Conservation (phyloP, 2,329 filamentous ascomycete species). For the Lecanoromycetidae sp. region DNA sequence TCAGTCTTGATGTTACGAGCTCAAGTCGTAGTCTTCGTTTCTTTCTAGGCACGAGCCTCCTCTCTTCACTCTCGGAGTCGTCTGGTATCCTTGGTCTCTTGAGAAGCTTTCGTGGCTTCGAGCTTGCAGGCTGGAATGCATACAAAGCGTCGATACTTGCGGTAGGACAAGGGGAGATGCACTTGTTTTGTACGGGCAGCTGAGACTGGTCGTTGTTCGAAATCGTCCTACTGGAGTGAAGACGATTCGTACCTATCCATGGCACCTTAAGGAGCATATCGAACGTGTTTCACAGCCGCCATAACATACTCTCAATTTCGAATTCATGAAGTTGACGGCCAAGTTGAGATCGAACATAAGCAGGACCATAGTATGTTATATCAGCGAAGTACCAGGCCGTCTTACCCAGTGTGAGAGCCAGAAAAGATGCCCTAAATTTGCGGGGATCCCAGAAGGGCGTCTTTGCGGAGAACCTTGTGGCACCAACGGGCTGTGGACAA, state of each 20-base stretch:
- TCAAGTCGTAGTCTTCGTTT: conserved; percentile 53
- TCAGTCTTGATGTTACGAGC: conserved; percentile 59
- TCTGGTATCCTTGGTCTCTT: conserved; percentile 40
- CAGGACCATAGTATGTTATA: too few relatives aligned
- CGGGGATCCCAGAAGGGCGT: background rate
- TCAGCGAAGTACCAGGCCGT: too few relatives aligned
- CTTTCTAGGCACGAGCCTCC: conserved; percentile 47
- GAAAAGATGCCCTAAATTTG: conserved; percentile 4
- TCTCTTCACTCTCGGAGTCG: conserved; percentile 45
- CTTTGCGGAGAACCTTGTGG: conserved; percentile 11
- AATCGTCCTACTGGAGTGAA: background rate
- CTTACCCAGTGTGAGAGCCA: too few relatives aligned
- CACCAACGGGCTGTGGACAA: background rate
- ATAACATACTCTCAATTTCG: background rate
- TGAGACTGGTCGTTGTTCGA: background rate
- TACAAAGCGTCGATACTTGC: background rate
- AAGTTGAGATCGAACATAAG: too few relatives aligned
- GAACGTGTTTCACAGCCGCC: background rate
- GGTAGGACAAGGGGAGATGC: background rate
- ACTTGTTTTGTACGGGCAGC: too few relatives aligned
- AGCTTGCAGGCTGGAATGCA: background rate
- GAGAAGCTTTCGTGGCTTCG: background rate
- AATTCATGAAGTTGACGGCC: too few relatives aligned
- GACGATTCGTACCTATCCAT: background rate
- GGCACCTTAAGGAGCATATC: conserved; percentile 4